These are phyloP conservation scores for Leucogyrophana mollusca DNA, from an alignment of 768 basidiomycete species.

Conservation along the genomic window DNA sequence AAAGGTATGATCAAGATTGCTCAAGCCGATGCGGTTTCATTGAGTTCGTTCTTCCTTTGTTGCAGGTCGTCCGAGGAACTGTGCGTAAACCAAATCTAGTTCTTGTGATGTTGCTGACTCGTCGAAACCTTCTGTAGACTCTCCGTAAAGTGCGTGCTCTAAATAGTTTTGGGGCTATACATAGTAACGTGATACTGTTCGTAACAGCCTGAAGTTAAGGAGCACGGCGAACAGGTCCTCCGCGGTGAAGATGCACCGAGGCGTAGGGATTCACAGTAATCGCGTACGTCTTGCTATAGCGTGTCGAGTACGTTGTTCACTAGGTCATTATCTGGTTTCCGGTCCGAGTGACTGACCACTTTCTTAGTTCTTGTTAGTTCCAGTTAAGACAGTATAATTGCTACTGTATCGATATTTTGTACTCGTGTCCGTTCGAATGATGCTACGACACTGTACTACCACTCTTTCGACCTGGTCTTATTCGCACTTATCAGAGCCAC, in stretches of 20 bases:
- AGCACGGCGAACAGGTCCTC: constrained; percentile 53
- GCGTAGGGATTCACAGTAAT: constrained; percentile 20
- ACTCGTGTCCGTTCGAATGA: too few species aligned
- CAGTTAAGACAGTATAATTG: too few species aligned
- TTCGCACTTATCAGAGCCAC: too few species aligned
- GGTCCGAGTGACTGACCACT: too few species aligned
- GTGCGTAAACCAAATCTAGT: constrained; percentile 14
- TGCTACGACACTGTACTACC: too few species aligned
- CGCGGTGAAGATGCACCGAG: constrained; percentile 42
- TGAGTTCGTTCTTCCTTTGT: neutral
- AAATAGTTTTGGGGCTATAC: too few species aligned
- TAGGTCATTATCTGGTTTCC: too few species aligned
- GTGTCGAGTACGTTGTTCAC: neutral
- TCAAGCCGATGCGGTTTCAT: neutral
- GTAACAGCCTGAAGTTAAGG: constrained; percentile 44
- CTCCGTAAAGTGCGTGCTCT: constrained; percentile 4
- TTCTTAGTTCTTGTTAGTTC: too few species aligned
- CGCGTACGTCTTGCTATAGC: neutral
- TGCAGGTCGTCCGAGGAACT: constrained; percentile 28
- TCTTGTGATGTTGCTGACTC: constrained; percentile 1
- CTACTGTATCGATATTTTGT: too few species aligned
- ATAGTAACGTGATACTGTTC: too few species aligned
- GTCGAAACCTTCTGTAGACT: constrained; percentile 12
- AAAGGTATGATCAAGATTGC: constrained; percentile 20
- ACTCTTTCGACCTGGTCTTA: too few species aligned